These are phyloP conservation scores for Hymenochaete sp. DNA, from an alignment of 1,284 basidiomycete species.

Conservation along the genomic window DNA sequence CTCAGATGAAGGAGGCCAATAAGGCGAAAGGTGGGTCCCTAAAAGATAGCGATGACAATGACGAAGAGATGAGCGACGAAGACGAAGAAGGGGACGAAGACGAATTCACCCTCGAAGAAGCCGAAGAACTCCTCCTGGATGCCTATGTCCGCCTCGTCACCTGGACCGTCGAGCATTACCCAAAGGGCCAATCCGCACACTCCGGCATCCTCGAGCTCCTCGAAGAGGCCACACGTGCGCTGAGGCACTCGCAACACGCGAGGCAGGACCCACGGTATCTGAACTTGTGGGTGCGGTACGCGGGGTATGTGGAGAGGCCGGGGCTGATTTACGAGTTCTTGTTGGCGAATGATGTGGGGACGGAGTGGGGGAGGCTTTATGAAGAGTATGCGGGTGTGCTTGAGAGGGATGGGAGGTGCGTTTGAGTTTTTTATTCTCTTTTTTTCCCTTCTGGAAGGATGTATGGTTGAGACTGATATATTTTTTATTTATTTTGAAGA, in stretches of 20 bases:
- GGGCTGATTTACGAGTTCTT: constrained; percentile 78
- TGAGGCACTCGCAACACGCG: constrained; percentile 61
- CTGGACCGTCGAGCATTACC: constrained; percentile 66
- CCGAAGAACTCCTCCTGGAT: constrained; percentile 31
- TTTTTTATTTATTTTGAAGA: constrained; percentile 32
- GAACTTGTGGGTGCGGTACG: constrained; percentile 89
- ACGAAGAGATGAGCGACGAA: constrained; percentile 31
- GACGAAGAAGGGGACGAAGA: constrained; percentile 33
- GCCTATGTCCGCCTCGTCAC: constrained; percentile 55
- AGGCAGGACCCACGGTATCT: constrained; percentile 77
- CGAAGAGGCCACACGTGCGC: constrained; percentile 71
- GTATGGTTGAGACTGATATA: no score
- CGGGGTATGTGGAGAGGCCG: constrained; percentile 68
- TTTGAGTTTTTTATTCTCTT: constrained; percentile 20
- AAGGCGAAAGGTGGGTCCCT: constrained; percentile 17
- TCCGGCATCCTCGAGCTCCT: constrained; percentile 74
- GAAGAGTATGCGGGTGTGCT: constrained; percentile 84
- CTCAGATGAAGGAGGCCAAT: constrained; percentile 20
- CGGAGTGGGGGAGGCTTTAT: constrained; percentile 73
- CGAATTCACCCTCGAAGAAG: constrained; percentile 30
- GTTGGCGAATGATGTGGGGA: constrained; percentile 85
- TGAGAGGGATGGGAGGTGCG: constrained; percentile 65
- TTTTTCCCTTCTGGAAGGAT: not conserved
- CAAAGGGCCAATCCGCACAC: constrained; percentile 57
- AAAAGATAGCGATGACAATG: constrained; percentile 25